Evolutionary conservation across 192 early-diverging fungal species (phyloP), one percentile per base, ranked within the genome.

Genomic region (Globomyces pollinis-pini): DNA sequence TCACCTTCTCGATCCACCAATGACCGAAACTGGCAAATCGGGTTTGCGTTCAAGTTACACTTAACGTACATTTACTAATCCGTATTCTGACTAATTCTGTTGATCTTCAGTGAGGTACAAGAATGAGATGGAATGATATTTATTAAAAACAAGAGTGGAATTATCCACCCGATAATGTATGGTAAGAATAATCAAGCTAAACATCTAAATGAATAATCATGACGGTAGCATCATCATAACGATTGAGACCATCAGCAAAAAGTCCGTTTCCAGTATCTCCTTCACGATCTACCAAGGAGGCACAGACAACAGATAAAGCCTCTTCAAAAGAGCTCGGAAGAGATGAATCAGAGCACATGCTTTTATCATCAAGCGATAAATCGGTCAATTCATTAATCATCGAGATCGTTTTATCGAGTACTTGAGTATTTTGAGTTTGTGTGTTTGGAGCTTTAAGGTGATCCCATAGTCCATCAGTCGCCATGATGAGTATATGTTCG

Each of bases 391-490:
- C n/a, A n/a, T n/a, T n/a, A n/a, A n/a, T n/a, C n/a, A n/a, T n/a
- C n/a, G n/a, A n/a, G n/a, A n/a, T n/a, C n/a, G n/a, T n/a, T n/a
- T 62, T 64, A 0, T 30, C 7, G 28, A 66, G 36, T 3, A 69
- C 69, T 35, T 47, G 31, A 4, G 15, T 2, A 43, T 56, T 63
- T 50, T 74, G 72, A 12, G 53, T 20, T 42, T 60, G 64, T 6
- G 65, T 26, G 38, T 66, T 39, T 36, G 59, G 55, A 11, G 57
- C 57, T 29, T 60, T 56, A 61, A 83, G 57, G 52, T 83, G 79
- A 54, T 83, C 81, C 81, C 81, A 83, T 11, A 83, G 69, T 31
- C 81, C 81, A 50, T 83, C 81, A 11, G 81, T 79, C 2, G 76
- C 81, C 1, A 68, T 52, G 9, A 81, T 64, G 24, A 83, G 31